phyloP scores from a whole-genome alignment of 768 basidiomycete genomes.

The Kwoniella sp. region DNA sequence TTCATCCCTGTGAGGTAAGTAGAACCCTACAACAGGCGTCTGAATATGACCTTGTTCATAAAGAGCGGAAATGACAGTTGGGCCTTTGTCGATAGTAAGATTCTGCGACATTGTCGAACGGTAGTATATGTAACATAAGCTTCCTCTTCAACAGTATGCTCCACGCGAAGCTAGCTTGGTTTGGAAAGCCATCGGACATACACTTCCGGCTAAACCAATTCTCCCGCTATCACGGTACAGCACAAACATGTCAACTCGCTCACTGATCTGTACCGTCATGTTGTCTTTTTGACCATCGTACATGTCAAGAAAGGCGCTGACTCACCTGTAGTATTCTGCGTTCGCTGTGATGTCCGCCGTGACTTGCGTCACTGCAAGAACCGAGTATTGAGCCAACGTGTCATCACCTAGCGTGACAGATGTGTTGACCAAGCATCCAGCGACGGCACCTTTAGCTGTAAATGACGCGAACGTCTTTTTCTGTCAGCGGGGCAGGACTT shows the following conservation, averaged over 20 bases:
- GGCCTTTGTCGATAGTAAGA: not conserved
- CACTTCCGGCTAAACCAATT: not conserved
- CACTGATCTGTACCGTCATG: no score
- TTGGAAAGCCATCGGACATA: no score
- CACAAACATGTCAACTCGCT: not conserved
- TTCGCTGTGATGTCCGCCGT: not conserved
- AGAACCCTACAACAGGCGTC: constrained; percentile 9
- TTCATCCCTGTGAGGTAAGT: constrained; percentile 2
- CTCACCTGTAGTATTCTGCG: constrained; percentile 13
- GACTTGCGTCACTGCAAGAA: constrained; percentile 14
- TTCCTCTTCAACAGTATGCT: no score
- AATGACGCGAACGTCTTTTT: no score
- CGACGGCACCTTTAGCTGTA: constrained; percentile 8
- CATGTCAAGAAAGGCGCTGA: not conserved
- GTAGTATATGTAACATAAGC: no score
- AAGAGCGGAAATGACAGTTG: constrained; percentile 3
- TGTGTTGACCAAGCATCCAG: constrained; percentile 10
- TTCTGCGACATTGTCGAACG: not conserved
- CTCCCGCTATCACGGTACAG: not conserved
- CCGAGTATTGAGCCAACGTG: constrained; percentile 6
- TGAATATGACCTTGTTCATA: constrained; percentile 15
- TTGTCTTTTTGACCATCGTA: not conserved
- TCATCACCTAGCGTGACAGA: constrained; percentile 7
- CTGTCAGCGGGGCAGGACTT: no score
- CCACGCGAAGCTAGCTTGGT: no score